These are phyloP conservation scores for Colletotrichum sp. DNA, from an alignment of 2,329 filamentous ascomycete species.

Conservation along the genomic window DNA sequence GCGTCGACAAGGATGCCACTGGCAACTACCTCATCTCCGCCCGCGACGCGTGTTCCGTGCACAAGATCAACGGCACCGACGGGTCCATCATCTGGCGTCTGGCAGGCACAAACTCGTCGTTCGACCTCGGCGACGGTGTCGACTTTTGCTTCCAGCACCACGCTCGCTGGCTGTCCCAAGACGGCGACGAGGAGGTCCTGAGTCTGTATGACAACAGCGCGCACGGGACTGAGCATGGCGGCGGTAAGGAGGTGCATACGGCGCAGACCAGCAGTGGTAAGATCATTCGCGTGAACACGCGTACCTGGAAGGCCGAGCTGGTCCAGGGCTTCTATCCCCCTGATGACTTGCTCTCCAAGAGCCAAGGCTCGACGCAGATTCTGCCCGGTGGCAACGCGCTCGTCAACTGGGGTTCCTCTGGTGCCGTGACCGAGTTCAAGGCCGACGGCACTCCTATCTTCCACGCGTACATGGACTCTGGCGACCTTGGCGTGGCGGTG, in stretches of 20 bases:
- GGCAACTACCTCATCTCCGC: constrained; percentile 33
- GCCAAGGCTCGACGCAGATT: constrained; percentile 56
- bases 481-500: constrained; percentile 40
- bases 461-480: constrained; percentile 52
- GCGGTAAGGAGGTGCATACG: constrained; percentile 25
- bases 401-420: constrained; percentile 61
- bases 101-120: constrained; percentile 51
- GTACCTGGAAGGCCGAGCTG: constrained; percentile 48
- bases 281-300: constrained; percentile 52
- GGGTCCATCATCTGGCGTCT: constrained; percentile 59
- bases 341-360: constrained; percentile 52
- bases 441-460: constrained; percentile 55
- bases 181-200: constrained; percentile 47
- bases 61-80: constrained; percentile 49
- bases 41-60: constrained; percentile 42
- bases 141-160: constrained; percentile 59
- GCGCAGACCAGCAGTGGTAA: constrained; percentile 47
- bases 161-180: constrained; percentile 46
- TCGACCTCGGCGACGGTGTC: constrained; percentile 33
- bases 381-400: constrained; percentile 58
- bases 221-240: constrained; percentile 47
- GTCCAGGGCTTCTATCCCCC: constrained; percentile 54
- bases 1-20: constrained; percentile 39
- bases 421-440: constrained; percentile 51
- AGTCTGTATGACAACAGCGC: constrained; percentile 60